Percentiles rank a stretch among this genome's conserved stretches.
These are phyloP conservation scores for Populus hybrid DNA, from an alignment of 441 rosid species.

Conservation along the genomic window DNA sequence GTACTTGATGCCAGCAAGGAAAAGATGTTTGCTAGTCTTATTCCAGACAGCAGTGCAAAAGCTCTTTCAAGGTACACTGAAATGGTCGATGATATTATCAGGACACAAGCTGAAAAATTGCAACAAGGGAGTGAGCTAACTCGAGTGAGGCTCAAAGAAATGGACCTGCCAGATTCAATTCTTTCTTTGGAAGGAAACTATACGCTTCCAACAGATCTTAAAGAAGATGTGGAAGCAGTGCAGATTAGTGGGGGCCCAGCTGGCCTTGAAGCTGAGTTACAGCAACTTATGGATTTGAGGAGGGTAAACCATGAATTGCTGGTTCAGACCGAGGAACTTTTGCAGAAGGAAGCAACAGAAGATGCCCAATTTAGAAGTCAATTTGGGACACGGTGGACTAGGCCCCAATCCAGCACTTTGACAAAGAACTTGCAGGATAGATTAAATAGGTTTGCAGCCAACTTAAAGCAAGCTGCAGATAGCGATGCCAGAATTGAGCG, in stretches of 20 bases:
- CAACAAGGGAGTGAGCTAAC: constrained; percentile 94
- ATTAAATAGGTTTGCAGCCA: constrained; percentile 83
- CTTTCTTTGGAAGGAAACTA: constrained; percentile 80
- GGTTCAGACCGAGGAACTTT: constrained; percentile 85
- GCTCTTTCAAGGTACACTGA: constrained; percentile 97
- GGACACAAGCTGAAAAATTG: constrained; percentile 89
- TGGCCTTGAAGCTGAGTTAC: constrained; percentile 86
- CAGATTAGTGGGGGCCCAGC: constrained; percentile 90
- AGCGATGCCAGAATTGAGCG: constrained; percentile 92
- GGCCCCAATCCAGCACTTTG: constrained; percentile 95
- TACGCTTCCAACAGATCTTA: constrained; percentile 64
- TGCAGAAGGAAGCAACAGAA: constrained; percentile 93
- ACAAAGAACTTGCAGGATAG: constrained; percentile 94
- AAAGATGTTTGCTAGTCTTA: constrained; percentile 88
- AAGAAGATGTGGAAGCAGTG: constrained; percentile 92
- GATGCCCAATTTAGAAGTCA: constrained; percentile 92
- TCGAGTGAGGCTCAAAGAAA: constrained; percentile 92
- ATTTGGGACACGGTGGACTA: constrained; percentile 95
- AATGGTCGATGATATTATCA: constrained; percentile 90
- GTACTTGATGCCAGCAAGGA: constrained; percentile 94
- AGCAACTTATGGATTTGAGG: constrained; percentile 86
- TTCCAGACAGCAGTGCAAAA: constrained; percentile 96
- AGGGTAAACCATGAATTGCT: constrained; percentile 89
- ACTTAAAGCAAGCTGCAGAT: constrained; percentile 94
- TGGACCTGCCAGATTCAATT: constrained; percentile 95